phyloP scores from a whole-genome alignment of 805 yeast genomes.

The Saccharomycopsis olivae region DNA sequence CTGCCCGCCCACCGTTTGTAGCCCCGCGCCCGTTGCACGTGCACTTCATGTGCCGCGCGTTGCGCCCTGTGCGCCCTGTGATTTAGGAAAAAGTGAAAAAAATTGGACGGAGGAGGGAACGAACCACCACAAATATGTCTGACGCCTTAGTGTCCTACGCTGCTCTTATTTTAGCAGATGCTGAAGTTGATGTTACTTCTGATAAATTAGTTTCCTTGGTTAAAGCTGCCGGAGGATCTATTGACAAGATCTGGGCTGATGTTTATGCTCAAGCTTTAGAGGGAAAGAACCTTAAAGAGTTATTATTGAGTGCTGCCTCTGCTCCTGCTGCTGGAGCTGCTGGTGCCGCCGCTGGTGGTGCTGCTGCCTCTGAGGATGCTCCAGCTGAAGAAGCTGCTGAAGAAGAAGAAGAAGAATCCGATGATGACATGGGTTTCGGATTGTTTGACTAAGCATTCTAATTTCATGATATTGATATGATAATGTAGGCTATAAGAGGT shows the following conservation, averaged over 20 bases:
- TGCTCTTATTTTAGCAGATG: slow-evolving; percentile 95
- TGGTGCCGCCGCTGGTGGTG: slow-evolving; percentile 37
- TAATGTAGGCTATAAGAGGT: neutral
- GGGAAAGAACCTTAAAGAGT: slow-evolving; percentile 63
- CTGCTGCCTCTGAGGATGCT: slow-evolving; percentile 41
- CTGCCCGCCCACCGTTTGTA: no score
- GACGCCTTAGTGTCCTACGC: slow-evolving; percentile 96
- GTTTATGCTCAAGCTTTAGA: slow-evolving; percentile 76
- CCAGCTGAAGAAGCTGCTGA: slow-evolving; percentile 49
- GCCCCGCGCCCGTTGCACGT: no score
- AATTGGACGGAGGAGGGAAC: no score
- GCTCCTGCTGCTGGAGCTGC: slow-evolving; percentile 38
- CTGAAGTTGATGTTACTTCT: slow-evolving; percentile 86
- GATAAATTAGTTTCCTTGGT: slow-evolving; percentile 68
- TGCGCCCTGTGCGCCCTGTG: no score
- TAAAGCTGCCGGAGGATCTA: slow-evolving; percentile 67
- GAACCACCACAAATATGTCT: slow-evolving; percentile 56
- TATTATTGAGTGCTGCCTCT: slow-evolving; percentile 45
- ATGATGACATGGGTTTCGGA: slow-evolving; percentile 87
- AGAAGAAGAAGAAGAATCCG: slow-evolving; percentile 56
- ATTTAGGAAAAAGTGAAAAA: no score
- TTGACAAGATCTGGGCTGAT: slow-evolving; percentile 75
- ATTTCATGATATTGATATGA: neutral
- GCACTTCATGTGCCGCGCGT: no score
- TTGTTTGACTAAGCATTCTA: slow-evolving; percentile 56